phyloP scores from a whole-genome alignment of 176 grass and related monocot genomes.

The Panicum miliaceum region DNA sequence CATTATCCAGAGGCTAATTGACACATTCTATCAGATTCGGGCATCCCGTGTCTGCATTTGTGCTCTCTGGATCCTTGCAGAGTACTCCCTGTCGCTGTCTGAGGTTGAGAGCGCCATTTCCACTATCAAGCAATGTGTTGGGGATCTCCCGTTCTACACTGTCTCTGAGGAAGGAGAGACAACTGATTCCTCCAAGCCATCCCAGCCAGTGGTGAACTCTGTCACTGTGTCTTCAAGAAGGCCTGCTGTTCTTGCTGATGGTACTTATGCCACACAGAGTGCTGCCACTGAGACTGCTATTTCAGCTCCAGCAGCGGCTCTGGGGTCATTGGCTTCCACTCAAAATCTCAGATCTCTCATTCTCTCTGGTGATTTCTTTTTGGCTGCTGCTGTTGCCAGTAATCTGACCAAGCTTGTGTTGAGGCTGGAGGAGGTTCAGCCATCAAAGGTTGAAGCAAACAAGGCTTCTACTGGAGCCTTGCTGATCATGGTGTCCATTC shows the following conservation, averaged over 20 bases:
- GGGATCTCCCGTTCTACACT: constrained; percentile 68
- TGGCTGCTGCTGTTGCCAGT: constrained; percentile 51
- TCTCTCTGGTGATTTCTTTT: constrained; percentile 72
- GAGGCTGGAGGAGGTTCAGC: constrained; percentile 74
- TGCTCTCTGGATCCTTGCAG: constrained; percentile 74
- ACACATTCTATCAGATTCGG: constrained; percentile 79
- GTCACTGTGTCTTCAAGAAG: constrained; percentile 57
- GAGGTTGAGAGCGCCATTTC: constrained; percentile 69
- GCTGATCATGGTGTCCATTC: constrained; percentile 62
- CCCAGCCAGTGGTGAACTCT: constrained; percentile 44
- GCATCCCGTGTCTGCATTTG: constrained; percentile 64
- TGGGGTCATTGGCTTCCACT: constrained; percentile 47
- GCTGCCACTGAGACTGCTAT: constrained; percentile 57
- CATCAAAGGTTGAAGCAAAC: constrained; percentile 60
- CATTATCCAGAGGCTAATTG: constrained; percentile 76
- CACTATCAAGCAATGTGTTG: constrained; percentile 74
- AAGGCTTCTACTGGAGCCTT: constrained; percentile 56
- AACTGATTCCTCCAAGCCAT: constrained; percentile 50
- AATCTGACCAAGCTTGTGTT: constrained; percentile 68
- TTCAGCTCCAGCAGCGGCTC: constrained; percentile 46
- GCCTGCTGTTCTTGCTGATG: constrained; percentile 69
- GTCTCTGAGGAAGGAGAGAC: constrained; percentile 62
- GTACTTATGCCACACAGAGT: constrained; percentile 78
- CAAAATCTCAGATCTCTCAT: constrained; percentile 69
- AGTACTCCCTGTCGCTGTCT: constrained; percentile 69